A percentile compares a stretch with the other conserved stretches of the same genome.
These are phyloP conservation scores for Aspergillus biplanus DNA, from an alignment of 495 filamentous ascomycete genomes.

Conservation along the genomic window DNA sequence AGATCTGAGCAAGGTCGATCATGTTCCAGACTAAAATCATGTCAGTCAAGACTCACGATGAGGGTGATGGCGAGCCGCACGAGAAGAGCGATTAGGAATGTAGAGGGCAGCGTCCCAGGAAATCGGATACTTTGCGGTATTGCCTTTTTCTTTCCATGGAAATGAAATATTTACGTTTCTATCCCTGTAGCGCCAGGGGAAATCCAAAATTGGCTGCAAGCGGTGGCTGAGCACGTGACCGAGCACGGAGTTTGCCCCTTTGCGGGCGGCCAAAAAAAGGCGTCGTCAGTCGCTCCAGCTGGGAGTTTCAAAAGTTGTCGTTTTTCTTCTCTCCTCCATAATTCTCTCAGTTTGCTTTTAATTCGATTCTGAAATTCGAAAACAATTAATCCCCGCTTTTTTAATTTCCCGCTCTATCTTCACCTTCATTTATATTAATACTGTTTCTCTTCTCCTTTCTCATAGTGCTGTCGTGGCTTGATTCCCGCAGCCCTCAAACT, in stretches of 20 bases:
- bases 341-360: constrained; percentile 7
- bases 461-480: too few species aligned
- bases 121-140: too few species aligned
- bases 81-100: too few species aligned
- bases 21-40: too few species aligned
- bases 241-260: constrained; percentile 12
- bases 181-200: background rate
- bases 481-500: background rate
- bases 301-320: background rate
- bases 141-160: too few species aligned
- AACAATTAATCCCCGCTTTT: background rate
- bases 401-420: background rate
- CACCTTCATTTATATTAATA: background rate
- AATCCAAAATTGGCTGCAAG: constrained; percentile 10
- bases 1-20: too few species aligned
- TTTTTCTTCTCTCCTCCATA: constrained; percentile 5
- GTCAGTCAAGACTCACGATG: too few species aligned
- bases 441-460: too few species aligned
- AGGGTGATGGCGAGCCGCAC: too few species aligned
- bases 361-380: background rate
- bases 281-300: constrained; percentile 10
- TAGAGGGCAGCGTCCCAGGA: too few species aligned
- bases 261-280: constrained; percentile 22
- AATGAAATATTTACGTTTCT: background rate
- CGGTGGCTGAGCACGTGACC: constrained; percentile 14